Conservation (phyloP, 352 stramenopile genomes). For the Pythium phragmiticola region DNA sequence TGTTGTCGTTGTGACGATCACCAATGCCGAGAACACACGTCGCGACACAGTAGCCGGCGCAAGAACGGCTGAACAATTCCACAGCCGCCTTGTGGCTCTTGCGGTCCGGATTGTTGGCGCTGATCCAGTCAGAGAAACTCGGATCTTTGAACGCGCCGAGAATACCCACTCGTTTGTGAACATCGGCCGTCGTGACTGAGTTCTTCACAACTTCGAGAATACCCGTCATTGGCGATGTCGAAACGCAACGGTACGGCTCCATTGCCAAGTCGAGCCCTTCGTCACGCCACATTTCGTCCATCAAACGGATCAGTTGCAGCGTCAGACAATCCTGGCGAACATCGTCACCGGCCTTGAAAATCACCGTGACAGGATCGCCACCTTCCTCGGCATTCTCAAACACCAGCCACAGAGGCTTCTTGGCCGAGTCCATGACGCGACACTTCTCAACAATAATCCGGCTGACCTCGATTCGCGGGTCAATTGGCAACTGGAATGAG, state of each 20-base stretch:
- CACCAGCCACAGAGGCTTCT: conserved; percentile 87
- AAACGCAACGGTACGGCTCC: conserved; percentile 91
- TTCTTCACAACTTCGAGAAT: conserved; percentile 92
- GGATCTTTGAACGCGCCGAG: conserved; percentile 83
- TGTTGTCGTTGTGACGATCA: conserved; percentile 95
- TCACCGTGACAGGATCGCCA: conserved; percentile 79
- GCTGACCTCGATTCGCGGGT: conserved; percentile 80
- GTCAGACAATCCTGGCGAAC: conserved; percentile 95
- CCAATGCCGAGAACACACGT: conserved; percentile 94
- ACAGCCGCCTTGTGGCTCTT: conserved; percentile 63
- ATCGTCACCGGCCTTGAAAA: conserved; percentile 95
- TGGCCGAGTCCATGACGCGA: conserved; percentile 90
- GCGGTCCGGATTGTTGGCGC: conserved; percentile 70
- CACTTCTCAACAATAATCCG: conserved; percentile 87
- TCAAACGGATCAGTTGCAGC: conserved; percentile 90
- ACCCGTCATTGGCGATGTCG: conserved; percentile 88
- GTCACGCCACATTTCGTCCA: conserved; percentile 93
- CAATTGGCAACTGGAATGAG: conserved; percentile 87
- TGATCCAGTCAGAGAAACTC: conserved; percentile 85
- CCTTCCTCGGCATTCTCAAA: conserved; percentile 85
- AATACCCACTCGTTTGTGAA: conserved; percentile 83
- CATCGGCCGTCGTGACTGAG: conserved; percentile 93
- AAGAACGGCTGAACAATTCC: conserved; percentile 87
- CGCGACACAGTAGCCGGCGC: conserved; percentile 92
- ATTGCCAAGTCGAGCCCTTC: conserved; percentile 91